A percentile compares a stretch with the other conserved stretches of the same genome.
phyloP scores from a whole-genome alignment of 2,329 filamentous ascomycete genomes.

The Aspergillus calidoustus region DNA sequence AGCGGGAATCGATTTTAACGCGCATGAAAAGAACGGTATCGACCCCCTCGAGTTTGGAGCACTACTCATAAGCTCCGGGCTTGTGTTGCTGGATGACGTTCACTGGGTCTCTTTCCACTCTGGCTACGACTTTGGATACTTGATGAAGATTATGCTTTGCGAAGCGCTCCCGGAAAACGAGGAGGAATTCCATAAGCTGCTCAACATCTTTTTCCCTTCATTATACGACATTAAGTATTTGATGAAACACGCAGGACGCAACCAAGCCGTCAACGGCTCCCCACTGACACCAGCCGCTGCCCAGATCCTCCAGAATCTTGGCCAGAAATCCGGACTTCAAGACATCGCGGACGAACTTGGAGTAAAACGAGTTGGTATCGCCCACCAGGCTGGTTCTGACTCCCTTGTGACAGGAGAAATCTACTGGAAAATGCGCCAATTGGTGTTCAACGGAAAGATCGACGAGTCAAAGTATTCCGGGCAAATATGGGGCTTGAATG shows the following conservation, averaged over 20 bases:
- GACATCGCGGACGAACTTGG: slow-evolving; percentile 93
- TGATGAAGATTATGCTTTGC: slow-evolving; percentile 90
- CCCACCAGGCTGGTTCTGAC: slow-evolving; percentile 93
- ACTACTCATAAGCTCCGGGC: slow-evolving; percentile 85
- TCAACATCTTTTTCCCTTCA: slow-evolving; percentile 90
- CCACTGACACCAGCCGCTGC: slow-evolving; percentile 67
- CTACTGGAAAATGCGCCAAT: slow-evolving; percentile 89
- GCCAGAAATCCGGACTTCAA: slow-evolving; percentile 88
- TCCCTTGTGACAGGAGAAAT: slow-evolving; percentile 90
- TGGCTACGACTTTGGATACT: slow-evolving; percentile 96
- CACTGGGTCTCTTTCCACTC: slow-evolving; percentile 98
- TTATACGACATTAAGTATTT: slow-evolving; percentile 97
- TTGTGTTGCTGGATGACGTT: slow-evolving; percentile 85
- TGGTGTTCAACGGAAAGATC: slow-evolving; percentile 83
- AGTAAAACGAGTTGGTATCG: slow-evolving; percentile 82
- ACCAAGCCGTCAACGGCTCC: slow-evolving; percentile 67
- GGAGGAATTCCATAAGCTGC: slow-evolving; percentile 82
- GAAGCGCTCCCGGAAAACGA: slow-evolving; percentile 85
- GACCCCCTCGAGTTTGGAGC: slow-evolving; percentile 87
- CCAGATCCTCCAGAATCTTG: slow-evolving; percentile 81
- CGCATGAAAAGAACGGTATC: slow-evolving; percentile 86
- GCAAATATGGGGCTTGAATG: slow-evolving; percentile 91
- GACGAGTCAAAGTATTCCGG: slow-evolving; percentile 78
- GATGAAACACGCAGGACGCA: slow-evolving; percentile 82
- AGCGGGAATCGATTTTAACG: slow-evolving; percentile 88